Percentiles rank a stretch among this genome's conserved stretches.
phyloP scores from a whole-genome alignment of 2,329 filamentous ascomycete genomes.

The Xylariaceae sp. region DNA sequence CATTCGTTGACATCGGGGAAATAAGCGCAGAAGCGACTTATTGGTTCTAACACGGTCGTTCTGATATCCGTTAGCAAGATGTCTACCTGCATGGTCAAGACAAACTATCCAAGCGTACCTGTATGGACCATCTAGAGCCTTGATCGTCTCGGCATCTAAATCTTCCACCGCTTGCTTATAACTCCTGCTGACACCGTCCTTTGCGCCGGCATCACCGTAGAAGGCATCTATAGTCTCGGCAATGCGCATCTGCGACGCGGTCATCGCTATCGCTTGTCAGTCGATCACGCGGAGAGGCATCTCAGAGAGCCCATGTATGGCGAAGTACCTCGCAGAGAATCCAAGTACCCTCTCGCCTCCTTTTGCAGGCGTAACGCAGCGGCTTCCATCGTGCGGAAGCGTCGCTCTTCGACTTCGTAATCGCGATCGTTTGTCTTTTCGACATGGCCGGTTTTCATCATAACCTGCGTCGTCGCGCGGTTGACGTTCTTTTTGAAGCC shows the following conservation, averaged over 20 bases:
- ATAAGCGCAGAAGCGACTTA: slow-evolving; percentile 93
- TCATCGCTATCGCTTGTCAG: slow-evolving; percentile 56
- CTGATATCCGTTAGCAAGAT: slow-evolving; percentile 36
- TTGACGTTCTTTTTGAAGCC: slow-evolving; percentile 96
- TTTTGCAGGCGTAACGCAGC: slow-evolving; percentile 90
- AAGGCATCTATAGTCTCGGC: slow-evolving; percentile 99
- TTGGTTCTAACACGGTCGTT: slow-evolving; percentile 91
- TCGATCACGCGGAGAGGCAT: slow-evolving; percentile 44
- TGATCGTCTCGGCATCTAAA: slow-evolving; percentile 95
- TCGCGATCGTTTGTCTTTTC: slow-evolving; percentile 98
- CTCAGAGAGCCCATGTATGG: slow-evolving; percentile 1
- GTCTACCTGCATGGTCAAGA: too few species aligned
- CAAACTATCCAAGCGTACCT: slow-evolving; percentile 43
- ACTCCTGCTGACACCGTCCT: slow-evolving; percentile 89
- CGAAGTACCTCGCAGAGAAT: slow-evolving; percentile 74
- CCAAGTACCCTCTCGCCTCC: slow-evolving; percentile 95
- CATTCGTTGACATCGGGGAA: slow-evolving; percentile 99
- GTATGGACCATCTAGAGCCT: slow-evolving; percentile 94
- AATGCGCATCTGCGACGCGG: slow-evolving; percentile 97
- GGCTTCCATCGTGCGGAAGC: slow-evolving; percentile 95
- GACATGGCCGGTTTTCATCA: slow-evolving; percentile 99
- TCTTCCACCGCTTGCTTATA: slow-evolving; percentile 99
- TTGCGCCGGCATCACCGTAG: slow-evolving; percentile 92
- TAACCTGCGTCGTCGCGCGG: slow-evolving; percentile 97
- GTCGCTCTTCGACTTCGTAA: slow-evolving; percentile 95